phyloP scores from a whole-genome alignment of 441 rosid genomes.

The Lagerstroemia fauriei region DNA sequence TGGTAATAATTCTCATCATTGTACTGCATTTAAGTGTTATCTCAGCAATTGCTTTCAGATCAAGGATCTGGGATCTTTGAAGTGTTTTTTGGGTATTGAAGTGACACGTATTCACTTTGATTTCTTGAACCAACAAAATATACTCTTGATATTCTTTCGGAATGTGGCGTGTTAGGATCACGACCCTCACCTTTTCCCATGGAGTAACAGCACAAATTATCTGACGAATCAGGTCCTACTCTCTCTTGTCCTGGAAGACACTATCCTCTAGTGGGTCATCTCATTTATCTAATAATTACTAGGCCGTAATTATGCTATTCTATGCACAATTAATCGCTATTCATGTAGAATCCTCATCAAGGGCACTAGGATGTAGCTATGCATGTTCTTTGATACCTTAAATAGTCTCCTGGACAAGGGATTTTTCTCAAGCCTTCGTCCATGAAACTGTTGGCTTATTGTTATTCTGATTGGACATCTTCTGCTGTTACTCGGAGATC shows the following conservation, averaged over 20 bases:
- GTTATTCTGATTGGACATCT: conserved; percentile 10
- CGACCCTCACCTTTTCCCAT: background rate
- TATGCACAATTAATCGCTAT: background rate
- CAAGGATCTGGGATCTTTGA: conserved; percentile 10
- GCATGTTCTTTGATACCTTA: background rate
- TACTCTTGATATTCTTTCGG: background rate
- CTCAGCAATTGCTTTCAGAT: conserved; percentile 10
- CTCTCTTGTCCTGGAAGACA: background rate
- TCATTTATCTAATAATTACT: conserved; percentile 19
- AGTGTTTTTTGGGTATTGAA: conserved; percentile 16
- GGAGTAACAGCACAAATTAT: background rate
- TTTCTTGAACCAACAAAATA: background rate
- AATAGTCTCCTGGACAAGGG: background rate
- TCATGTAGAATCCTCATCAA: background rate
- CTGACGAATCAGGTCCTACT: background rate
- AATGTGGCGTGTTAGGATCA: background rate
- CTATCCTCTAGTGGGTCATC: background rate
- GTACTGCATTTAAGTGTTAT: background rate
- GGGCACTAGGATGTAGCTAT: conserved; percentile 3
- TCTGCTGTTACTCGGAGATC: conserved; percentile 8
- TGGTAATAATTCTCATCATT: background rate
- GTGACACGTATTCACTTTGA: background rate
- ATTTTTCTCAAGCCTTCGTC: background rate
- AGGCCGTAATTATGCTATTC: background rate
- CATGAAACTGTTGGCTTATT: background rate